Evolutionary conservation across 495 filamentous ascomycete species (phyloP), one percentile per base, ranked within the genome.

Genomic region (Aspergillus biplanus): DNA sequence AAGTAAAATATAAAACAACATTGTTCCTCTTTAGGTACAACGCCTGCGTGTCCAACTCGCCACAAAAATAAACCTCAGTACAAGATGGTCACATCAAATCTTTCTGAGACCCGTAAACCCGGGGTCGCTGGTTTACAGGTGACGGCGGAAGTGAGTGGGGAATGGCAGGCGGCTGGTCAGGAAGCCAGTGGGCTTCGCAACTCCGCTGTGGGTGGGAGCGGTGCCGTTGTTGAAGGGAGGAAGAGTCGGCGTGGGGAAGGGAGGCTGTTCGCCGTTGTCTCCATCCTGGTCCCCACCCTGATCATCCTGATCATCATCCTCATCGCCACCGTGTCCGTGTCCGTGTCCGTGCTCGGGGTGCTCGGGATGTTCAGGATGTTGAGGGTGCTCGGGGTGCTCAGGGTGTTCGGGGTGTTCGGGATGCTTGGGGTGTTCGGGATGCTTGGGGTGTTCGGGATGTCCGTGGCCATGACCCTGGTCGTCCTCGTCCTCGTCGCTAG

Each of bases 161-260:
- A 61, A 60, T 61, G 31, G 65, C 35, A 37, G 33, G 16, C 60
- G 66, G 61, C 59, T 68, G 50, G 73, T 72, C 61, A 61, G 27
- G 67, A 70, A 67, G 46, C 69, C 69, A 53, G 63, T 71, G 55
- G 70, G 70, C 62, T 65, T 76, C 52, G 68, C 70, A 60, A 67
- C 67, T 50, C 71, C 69, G 66, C 72, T 67, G 68, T 65, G 64
- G 67, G 65, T 42, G 63, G 74, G 67, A 33, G 60, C 56, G 48
- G 76, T 82, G 63, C 75, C 72, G 66, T 80, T 79, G 67, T 62
- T 70, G 65, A 77, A 74, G 63, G 67, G 64, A 73, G 58, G 74
- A 73, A 56, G 69, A 61, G 27, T 62, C 56, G 64, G 65, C 65
- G 55, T 64, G 53, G 72, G 56, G 62, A 57, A 27, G 21, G 21